Conservation (phyloP, 2,329 filamentous ascomycete genomes). For the Sarocladium brachiariae region DNA sequence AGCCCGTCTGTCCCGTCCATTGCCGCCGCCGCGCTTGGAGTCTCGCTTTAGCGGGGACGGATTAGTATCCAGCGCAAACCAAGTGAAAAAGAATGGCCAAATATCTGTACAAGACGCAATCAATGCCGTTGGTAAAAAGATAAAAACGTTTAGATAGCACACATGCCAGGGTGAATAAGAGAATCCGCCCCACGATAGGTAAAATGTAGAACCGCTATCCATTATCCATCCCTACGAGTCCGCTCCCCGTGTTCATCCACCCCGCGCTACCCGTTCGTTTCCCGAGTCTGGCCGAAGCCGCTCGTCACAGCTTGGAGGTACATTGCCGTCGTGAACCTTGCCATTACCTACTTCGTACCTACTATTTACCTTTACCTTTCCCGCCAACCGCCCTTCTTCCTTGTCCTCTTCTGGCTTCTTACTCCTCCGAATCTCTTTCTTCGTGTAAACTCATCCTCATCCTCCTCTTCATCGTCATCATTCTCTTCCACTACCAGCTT, state of each 20-base stretch:
- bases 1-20: too few species aligned
- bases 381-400: not conserved
- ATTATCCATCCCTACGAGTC: not conserved
- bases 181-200: too few species aligned
- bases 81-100: too few species aligned
- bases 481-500: constrained; percentile 7
- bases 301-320: not conserved
- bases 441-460: constrained; percentile 12
- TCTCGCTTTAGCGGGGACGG: too few species aligned
- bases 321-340: not conserved
- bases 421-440: constrained; percentile 1
- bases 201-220: not conserved
- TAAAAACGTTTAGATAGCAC: too few species aligned
- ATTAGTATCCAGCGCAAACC: too few species aligned
- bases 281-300: constrained; percentile 9
- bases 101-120: too few species aligned
- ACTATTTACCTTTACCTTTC: not conserved
- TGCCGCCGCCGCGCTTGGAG: too few species aligned
- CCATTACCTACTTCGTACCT: not conserved
- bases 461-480: not conserved
- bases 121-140: too few species aligned
- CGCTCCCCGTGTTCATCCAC: not conserved
- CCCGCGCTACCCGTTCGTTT: not conserved
- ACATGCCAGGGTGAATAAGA: too few species aligned
- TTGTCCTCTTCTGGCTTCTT: not conserved